These are phyloP conservation scores for Metarhizium humberi DNA, from an alignment of 2,329 filamentous ascomycete genomes.

Conservation along the genomic window DNA sequence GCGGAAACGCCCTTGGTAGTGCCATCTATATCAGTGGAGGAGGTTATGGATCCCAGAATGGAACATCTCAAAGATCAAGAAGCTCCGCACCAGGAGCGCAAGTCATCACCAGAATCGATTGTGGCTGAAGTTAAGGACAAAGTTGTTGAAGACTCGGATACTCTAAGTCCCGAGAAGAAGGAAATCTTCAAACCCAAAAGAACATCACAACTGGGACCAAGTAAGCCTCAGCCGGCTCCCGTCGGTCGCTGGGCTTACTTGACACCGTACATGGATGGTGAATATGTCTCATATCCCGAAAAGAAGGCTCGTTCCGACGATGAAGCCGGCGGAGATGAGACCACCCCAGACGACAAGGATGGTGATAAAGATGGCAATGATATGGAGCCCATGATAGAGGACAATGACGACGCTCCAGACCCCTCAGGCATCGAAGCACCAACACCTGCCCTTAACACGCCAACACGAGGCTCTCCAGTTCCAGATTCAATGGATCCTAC, in stretches of 20 bases:
- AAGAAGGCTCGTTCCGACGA: constrained; percentile 23
- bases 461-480: constrained; percentile 27
- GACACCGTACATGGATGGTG: constrained; percentile 30
- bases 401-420: constrained; percentile 22
- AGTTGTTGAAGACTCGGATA: neutral
- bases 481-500: constrained; percentile 29
- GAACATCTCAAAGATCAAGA: neutral
- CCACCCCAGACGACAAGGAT: constrained; percentile 20
- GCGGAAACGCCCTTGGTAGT: neutral
- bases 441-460: constrained; percentile 29
- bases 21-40: constrained; percentile 4
- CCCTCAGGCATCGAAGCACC: constrained; percentile 21
- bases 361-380: constrained; percentile 11
- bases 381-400: constrained; percentile 22
- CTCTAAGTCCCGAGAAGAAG: neutral
- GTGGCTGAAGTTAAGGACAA: neutral
- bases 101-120: neutral
- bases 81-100: neutral
- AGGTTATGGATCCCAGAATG: neutral
- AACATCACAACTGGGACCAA: constrained; percentile 4
- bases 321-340: constrained; percentile 20
- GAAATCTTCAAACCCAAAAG: neutral
- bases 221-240: constrained; percentile 20
- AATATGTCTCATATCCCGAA: constrained; percentile 30
- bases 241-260: constrained; percentile 27